Evolutionary conservation across 2,329 filamentous ascomycete species (phyloP).

Genomic region (Zarea fungicola): DNA sequence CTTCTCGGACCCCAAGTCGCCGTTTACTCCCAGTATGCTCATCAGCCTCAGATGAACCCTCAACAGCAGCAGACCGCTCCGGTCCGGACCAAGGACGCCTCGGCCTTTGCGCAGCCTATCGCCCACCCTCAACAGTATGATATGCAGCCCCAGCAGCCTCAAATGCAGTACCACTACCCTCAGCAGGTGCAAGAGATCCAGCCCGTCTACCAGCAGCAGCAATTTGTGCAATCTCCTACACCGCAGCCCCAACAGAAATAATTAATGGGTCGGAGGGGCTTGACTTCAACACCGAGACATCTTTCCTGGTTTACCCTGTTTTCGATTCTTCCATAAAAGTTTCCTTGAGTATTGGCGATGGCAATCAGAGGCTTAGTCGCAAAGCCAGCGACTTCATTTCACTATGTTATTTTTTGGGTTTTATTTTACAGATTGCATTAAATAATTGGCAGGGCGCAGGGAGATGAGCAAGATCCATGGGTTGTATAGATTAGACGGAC

Average conservation of each 20-base stretch:
- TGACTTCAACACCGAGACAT: too few relatives aligned
- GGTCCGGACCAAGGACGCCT: constrained; percentile 1
- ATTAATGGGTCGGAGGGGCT: not conserved
- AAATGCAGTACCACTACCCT: not conserved
- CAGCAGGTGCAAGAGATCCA: constrained; percentile 9
- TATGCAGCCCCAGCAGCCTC: constrained; percentile 7
- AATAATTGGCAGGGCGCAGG: not conserved
- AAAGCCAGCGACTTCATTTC: not conserved
- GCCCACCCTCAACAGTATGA: constrained; percentile 5
- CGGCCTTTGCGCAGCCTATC: not conserved
- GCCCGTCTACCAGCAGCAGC: constrained; percentile 1
- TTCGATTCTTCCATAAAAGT: not conserved
- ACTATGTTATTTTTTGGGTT: not conserved
- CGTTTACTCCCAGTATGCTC: constrained; percentile 17
- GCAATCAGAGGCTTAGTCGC: not conserved
- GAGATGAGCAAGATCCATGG: not conserved
- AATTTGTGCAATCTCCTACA: not conserved
- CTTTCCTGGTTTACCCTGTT: not conserved
- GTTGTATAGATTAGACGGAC: not conserved
- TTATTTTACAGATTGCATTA: not conserved
- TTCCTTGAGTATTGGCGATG: not conserved
- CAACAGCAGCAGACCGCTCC: constrained; percentile 6
- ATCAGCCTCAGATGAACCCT: constrained; percentile 14
- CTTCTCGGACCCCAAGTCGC: constrained; percentile 19
- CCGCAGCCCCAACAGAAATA: constrained; percentile 6